Percentiles rank a stretch among this genome's conserved stretches.
These are phyloP conservation scores for Backusella parvicylindrica DNA, from an alignment of 192 early-diverging fungal species.

Conservation along the genomic window DNA sequence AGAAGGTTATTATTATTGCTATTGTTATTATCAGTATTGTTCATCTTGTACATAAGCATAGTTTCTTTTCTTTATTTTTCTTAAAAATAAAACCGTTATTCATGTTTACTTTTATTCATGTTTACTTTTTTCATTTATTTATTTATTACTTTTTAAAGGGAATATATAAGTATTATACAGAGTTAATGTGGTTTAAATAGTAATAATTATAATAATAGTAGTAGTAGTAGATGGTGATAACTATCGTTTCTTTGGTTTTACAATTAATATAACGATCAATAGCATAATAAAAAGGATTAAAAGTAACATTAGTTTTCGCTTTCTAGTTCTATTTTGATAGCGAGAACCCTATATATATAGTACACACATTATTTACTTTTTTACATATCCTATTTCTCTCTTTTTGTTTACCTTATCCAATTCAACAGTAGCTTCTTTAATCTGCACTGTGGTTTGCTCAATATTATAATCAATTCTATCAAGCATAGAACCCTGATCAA, in stretches of 20 bases:
- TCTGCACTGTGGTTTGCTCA: constrained; percentile 74
- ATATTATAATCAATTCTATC: constrained; percentile 98
- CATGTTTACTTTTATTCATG: not conserved
- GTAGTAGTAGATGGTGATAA: not conserved
- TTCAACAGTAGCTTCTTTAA: constrained; percentile 83
- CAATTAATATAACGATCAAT: constrained; percentile 75
- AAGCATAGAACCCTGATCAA: constrained; percentile 95
- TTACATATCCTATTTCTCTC: not conserved
- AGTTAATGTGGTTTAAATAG: not conserved
- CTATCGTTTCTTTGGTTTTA: constrained; percentile 48
- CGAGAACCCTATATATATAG: constrained; percentile 54
- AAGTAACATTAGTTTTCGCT: constrained; percentile 81
- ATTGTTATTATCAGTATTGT: too few species aligned
- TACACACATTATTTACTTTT: not conserved
- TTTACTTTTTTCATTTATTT: not conserved
- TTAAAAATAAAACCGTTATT: too few species aligned
- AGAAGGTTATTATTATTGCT: not conserved
- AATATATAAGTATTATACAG: not conserved
- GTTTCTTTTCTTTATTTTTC: too few species aligned
- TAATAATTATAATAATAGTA: not conserved
- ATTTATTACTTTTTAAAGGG: not conserved
- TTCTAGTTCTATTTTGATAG: constrained; percentile 79
- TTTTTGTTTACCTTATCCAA: constrained; percentile 59
- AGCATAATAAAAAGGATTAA: constrained; percentile 74
- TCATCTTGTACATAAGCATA: too few species aligned